Conservation (phyloP, 2,329 filamentous ascomycete genomes). For the Chaetomiaceae sp. region DNA sequence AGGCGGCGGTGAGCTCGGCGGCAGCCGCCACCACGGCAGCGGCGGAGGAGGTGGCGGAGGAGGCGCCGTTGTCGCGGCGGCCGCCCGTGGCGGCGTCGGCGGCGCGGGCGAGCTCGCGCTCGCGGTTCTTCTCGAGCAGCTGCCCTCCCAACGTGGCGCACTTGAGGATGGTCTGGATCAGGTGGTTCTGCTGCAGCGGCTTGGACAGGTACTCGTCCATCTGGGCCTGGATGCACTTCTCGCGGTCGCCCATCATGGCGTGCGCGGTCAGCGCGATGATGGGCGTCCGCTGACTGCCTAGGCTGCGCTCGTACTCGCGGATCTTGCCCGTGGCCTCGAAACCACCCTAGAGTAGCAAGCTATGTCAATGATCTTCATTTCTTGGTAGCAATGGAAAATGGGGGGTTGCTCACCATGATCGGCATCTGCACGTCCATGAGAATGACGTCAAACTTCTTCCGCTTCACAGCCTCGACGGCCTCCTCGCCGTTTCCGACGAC, state of each 20-base stretch:
- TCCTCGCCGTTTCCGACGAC: slow-evolving; percentile 94
- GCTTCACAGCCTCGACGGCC: slow-evolving; percentile 85
- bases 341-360: slow-evolving; percentile 57
- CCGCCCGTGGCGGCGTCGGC: slow-evolving; percentile 41
- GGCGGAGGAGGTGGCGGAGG: slow-evolving; percentile 31
- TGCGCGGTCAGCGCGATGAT: slow-evolving; percentile 97
- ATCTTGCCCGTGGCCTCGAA: slow-evolving; percentile 98
- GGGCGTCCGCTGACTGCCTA: slow-evolving; percentile 75
- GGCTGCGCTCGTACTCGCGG: slow-evolving; percentile 82
- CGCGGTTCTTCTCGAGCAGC: slow-evolving; percentile 68
- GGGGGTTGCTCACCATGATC: slow-evolving; percentile 70
- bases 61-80: slow-evolving; percentile 30
- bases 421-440: slow-evolving; percentile 99
- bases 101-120: slow-evolving; percentile 50
- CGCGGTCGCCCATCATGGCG: slow-evolving; percentile 96
- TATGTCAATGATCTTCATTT: slow-evolving; percentile 31
- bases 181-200: slow-evolving; percentile 89
- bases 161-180: slow-evolving; percentile 96
- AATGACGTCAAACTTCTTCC: slow-evolving; percentile 90
- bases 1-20: slow-evolving; percentile 43
- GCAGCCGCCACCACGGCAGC: slow-evolving; percentile 54
- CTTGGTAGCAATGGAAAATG: background rate
- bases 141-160: slow-evolving; percentile 87
- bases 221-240: slow-evolving; percentile 96
- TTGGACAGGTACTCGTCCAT: slow-evolving; percentile 99